Base-by-base conservation (phyloP, 805 yeast species). In the Metschnikowia aberdeeniae region DNA sequence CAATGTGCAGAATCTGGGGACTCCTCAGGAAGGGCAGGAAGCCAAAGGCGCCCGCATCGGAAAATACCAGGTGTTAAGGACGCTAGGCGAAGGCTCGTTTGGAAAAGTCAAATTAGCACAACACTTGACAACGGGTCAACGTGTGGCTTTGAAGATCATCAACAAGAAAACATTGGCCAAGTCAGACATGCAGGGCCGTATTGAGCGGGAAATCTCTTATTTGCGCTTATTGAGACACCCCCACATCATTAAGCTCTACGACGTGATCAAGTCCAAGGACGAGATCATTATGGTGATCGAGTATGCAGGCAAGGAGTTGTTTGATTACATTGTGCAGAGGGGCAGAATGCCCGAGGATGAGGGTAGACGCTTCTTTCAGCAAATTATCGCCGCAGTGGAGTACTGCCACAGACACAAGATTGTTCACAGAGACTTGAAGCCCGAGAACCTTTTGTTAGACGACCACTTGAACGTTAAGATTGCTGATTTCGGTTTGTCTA, bases 261-360 rank as follows among this genome's bases (percentile, higher is more conserved):
- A 92, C 64, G 98, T 92, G 36, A 90, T 92, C 63, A 90, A 90
- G 65, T 86, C 95, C 35, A 87, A 87, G 57, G 97, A 92, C 57
- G 98, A 92, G 60, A 92, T 92, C 56, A 86, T 92, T 58, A 92
- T 92, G 97, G 98, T 92, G 24, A 89, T 92, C 59, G 98, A 92
- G 67, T 92, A 79, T 61, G 98, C 97, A 1, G 96, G 96, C n/a
- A 88, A 88, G 55, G 98, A 90, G 67, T 76, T 92, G 58, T 92
- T 92, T 60, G 98, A 92, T 59, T 90, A 92, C 62, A 92, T 90
- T 64, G 96, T 90, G 12, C 97, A 90, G 61, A 78, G 89, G 59
- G 97, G 96, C 31, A 82, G 86, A 58, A 86, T 90, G 96, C 81
- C 83, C 33, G 98, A 92, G 66, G 79, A 80, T 51, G 96, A 90